phyloP scores from a whole-genome alignment of 208 protist species.

The Angomonas ambiguus region DNA sequence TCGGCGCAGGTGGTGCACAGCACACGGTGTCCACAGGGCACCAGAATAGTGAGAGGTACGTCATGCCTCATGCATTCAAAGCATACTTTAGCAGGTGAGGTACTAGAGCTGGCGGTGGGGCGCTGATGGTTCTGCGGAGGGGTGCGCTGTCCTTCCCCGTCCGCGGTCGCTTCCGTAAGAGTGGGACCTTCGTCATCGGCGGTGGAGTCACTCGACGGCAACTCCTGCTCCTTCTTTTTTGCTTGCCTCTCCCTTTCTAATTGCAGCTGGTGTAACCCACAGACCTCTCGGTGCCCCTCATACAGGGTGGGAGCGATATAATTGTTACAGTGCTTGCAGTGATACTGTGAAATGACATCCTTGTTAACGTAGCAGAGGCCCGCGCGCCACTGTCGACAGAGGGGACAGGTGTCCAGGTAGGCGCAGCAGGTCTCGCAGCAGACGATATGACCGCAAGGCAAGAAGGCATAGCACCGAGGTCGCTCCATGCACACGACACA shows the following conservation, averaged over 20 bases:
- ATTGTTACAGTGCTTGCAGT: constrained; percentile 61
- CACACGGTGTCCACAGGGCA: constrained; percentile 81
- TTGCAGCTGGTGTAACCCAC: constrained; percentile 42
- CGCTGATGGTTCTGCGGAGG: not conserved
- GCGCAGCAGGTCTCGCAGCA: constrained; percentile 63
- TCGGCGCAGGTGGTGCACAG: constrained; percentile 61
- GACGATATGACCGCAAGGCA: constrained; percentile 84
- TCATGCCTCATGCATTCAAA: not conserved
- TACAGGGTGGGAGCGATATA: constrained; percentile 70
- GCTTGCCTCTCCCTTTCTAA: constrained; percentile 5
- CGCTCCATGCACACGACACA: constrained; percentile 75
- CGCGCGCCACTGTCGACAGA: constrained; percentile 58
- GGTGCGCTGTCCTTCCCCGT: no score
- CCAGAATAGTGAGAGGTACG: constrained; percentile 35
- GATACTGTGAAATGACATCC: constrained; percentile 44
- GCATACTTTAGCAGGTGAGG: not conserved
- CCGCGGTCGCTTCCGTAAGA: no score
- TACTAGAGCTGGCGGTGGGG: not conserved
- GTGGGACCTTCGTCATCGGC: not conserved
- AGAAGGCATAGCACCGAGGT: constrained; percentile 59
- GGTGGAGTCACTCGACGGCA: not conserved
- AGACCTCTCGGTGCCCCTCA: constrained; percentile 85
- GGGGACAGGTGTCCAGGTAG: constrained; percentile 54
- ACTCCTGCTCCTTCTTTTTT: not conserved
- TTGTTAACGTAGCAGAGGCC: constrained; percentile 51